Evolutionary conservation across 139 green algal genomes (phyloP).

Genomic region (Tetratostichococcus sp.): DNA sequence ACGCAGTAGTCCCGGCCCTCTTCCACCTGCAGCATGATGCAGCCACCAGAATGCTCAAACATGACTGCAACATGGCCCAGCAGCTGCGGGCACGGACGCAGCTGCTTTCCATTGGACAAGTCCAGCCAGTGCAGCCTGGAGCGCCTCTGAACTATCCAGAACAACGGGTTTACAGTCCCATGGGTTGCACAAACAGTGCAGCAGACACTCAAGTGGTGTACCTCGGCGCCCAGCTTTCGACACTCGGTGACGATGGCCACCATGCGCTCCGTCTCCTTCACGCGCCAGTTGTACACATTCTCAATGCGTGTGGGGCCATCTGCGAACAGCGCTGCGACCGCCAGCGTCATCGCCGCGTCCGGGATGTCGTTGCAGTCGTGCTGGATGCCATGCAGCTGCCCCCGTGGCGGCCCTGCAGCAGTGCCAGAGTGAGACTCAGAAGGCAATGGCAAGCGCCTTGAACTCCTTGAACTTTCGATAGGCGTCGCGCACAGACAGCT

Average conservation of each 20-base stretch:
- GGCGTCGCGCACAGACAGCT: no score
- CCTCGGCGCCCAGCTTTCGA: slow-evolving; percentile 79
- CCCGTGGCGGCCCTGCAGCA: slow-evolving; percentile 39
- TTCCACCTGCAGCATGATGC: slow-evolving; percentile 48
- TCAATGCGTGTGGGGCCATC: slow-evolving; percentile 87
- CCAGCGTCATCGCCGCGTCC: slow-evolving; percentile 98
- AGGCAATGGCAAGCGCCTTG: background rate
- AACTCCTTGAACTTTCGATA: background rate
- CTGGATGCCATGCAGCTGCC: slow-evolving; percentile 83
- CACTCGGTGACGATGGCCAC: slow-evolving; percentile 94
- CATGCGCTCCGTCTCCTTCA: slow-evolving; percentile 99
- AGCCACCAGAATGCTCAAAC: background rate
- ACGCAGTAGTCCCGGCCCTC: slow-evolving; percentile 93
- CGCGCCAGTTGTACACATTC: slow-evolving; percentile 96
- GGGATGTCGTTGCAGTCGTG: slow-evolving; percentile 99
- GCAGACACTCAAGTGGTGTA: slow-evolving; percentile 26
- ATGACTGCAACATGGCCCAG: background rate
- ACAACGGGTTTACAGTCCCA: no score
- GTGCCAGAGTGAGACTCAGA: background rate
- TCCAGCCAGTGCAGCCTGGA: no score
- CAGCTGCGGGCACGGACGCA: no score
- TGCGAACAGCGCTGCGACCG: slow-evolving; percentile 93
- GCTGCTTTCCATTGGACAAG: no score
- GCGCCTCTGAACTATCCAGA: no score
- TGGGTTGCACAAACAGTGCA: background rate